A percentile compares a stretch with the other conserved stretches of the same genome.
These are phyloP conservation scores for Mycena galopus DNA, from an alignment of 768 basidiomycete species.

Conservation along the genomic window DNA sequence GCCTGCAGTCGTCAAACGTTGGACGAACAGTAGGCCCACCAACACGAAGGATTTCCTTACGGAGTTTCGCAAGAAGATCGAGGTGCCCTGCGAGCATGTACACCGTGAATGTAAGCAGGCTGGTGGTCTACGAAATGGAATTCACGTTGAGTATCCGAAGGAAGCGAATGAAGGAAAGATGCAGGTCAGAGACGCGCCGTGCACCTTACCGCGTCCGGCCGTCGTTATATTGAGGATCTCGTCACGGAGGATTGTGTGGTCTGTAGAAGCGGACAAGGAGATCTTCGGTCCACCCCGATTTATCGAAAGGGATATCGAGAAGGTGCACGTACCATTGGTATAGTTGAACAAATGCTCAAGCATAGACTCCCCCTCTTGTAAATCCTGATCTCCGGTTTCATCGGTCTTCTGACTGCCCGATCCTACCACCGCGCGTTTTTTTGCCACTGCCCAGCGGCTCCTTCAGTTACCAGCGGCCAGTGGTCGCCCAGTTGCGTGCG, in stretches of 20 bases:
- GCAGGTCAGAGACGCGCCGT: neutral
- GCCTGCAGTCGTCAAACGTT: slow-evolving; percentile 66
- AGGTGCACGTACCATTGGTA: slow-evolving; percentile 67
- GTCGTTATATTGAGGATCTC: slow-evolving; percentile 60
- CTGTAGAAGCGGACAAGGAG: slow-evolving; percentile 36
- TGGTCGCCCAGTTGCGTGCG: slow-evolving; percentile 56
- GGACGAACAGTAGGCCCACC: slow-evolving; percentile 61
- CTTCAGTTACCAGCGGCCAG: slow-evolving; percentile 62
- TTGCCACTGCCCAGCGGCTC: slow-evolving; percentile 61
- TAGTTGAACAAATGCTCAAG: slow-evolving; percentile 67
- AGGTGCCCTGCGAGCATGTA: slow-evolving; percentile 71
- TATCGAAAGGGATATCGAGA: neutral
- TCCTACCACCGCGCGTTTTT: slow-evolving; percentile 45
- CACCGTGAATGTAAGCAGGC: slow-evolving; percentile 63
- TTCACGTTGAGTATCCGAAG: neutral
- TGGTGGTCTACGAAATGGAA: slow-evolving; percentile 58
- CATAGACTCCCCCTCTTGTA: slow-evolving; percentile 59
- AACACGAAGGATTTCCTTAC: slow-evolving; percentile 61
- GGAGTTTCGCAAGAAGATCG: slow-evolving; percentile 57
- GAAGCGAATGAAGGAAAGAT: neutral
- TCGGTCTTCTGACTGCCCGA: slow-evolving; percentile 31
- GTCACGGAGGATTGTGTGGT: slow-evolving; percentile 56
- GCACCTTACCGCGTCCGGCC: slow-evolving; percentile 60
- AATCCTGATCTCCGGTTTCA: slow-evolving; percentile 48
- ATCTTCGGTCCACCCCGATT: neutral